A percentile compares a stretch with the other conserved stretches of the same genome.
Conservation (phyloP, 352 stramenopile species). For the Pythium plurisporium region DNA sequence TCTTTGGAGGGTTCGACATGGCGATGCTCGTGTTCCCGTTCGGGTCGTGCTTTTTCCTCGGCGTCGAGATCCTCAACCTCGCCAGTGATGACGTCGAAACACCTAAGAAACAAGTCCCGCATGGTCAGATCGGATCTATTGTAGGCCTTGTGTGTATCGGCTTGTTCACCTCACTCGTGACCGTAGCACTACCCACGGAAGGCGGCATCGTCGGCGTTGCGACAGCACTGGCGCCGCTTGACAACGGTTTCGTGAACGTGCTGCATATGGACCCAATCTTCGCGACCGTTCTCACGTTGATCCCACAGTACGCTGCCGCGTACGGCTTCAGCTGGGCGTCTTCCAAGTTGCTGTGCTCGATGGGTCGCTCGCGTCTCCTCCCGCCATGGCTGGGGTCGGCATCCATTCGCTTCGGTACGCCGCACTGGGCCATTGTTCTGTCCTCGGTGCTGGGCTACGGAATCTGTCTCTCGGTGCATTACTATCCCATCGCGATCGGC, state of each 20-base stretch:
- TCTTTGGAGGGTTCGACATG: not conserved
- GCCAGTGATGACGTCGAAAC: slow-evolving; percentile 6
- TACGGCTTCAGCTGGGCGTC: slow-evolving; percentile 14
- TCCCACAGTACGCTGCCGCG: not conserved
- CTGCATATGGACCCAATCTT: not conserved
- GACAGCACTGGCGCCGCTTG: not conserved
- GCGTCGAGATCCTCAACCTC: slow-evolving; percentile 16
- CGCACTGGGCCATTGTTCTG: not conserved
- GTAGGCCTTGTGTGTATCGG: not conserved
- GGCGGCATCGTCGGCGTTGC: not conserved
- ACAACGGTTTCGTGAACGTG: slow-evolving; percentile 8
- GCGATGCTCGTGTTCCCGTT: slow-evolving; percentile 5
- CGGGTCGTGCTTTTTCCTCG: slow-evolving; percentile 14
- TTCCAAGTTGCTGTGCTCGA: slow-evolving; percentile 4
- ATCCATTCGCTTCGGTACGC: slow-evolving; percentile 11
- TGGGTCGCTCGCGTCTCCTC: slow-evolving; percentile 10
- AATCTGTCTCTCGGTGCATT: slow-evolving; percentile 17
- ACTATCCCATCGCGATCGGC: not conserved
- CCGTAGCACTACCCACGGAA: not conserved
- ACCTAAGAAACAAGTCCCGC: slow-evolving; percentile 4
- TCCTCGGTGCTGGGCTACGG: slow-evolving; percentile 6
- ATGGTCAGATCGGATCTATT: slow-evolving; percentile 1
- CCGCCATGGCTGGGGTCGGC: slow-evolving; percentile 5
- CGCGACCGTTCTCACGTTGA: slow-evolving; percentile 18
- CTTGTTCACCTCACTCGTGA: not conserved